phyloP scores from a whole-genome alignment of 345 rosid genomes.

The Dipteronia dyeriana region DNA sequence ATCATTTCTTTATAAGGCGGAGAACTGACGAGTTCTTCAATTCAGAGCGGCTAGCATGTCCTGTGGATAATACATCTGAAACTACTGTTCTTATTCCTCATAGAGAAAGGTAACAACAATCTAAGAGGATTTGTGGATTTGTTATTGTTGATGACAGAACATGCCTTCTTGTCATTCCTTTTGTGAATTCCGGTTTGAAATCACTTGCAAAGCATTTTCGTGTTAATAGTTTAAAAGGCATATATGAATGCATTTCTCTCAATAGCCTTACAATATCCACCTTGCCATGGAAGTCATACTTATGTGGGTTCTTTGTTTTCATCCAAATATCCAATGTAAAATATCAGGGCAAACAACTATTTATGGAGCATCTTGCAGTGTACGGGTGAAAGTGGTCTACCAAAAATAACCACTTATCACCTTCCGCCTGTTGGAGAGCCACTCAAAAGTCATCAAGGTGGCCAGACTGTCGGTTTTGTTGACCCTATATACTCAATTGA shows the following conservation, averaged over 20 bases:
- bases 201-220: background rate
- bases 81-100: conserved; percentile 76
- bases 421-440: conserved; percentile 79
- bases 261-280: background rate
- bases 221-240: background rate
- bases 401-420: conserved; percentile 55
- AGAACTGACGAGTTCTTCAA: conserved; percentile 81
- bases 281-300: conserved; percentile 20
- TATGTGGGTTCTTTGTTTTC: conserved; percentile 7
- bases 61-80: conserved; percentile 58
- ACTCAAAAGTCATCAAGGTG: conserved; percentile 58
- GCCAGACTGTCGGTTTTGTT: conserved; percentile 63
- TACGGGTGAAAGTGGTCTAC: conserved; percentile 78
- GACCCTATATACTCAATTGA: conserved; percentile 74
- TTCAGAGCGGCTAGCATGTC: conserved; percentile 78
- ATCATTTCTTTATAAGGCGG: conserved; percentile 73
- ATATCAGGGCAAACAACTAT: conserved; percentile 74
- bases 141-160: background rate
- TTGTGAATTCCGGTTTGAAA: background rate
- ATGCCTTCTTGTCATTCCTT: background rate
- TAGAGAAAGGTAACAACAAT: conserved; percentile 61
- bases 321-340: conserved; percentile 72
- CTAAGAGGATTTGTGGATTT: background rate
- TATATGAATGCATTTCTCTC: background rate
- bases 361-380: conserved; percentile 72